phyloP scores from a whole-genome alignment of 306 rosid species.

The Purshia tridentata region DNA sequence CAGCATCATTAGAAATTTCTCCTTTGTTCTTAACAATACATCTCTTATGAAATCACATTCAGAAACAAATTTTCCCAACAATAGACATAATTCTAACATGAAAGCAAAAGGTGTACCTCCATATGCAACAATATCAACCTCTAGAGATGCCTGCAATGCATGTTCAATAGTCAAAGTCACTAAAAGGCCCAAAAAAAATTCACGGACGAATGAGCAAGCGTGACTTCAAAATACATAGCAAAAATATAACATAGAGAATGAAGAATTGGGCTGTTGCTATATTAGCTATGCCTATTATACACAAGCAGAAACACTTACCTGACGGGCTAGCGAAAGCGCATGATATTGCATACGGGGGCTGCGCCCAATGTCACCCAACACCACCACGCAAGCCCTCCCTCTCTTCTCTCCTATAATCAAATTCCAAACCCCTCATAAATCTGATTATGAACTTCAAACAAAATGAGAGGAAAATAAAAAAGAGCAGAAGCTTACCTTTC shows the following conservation, averaged over 20 bases:
- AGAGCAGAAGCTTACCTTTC: not conserved
- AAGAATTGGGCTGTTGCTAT: constrained; percentile 10
- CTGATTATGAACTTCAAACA: not conserved
- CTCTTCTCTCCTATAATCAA: constrained; percentile 40
- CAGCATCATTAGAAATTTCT: not conserved
- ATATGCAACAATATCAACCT: constrained; percentile 87
- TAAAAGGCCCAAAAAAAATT: not conserved
- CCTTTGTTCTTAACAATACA: constrained; percentile 10
- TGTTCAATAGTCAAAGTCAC: constrained; percentile 18
- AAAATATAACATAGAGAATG: not conserved
- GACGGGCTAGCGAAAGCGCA: constrained; percentile 88
- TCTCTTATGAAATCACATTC: not conserved
- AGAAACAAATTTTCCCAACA: constrained; percentile 2
- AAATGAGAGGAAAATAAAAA: no score
- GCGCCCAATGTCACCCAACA: constrained; percentile 91
- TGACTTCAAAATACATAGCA: not conserved
- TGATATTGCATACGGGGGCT: constrained; percentile 99
- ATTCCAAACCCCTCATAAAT: constrained; percentile 6
- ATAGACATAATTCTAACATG: not conserved
- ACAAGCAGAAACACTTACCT: constrained; percentile 34
- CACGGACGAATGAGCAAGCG: not conserved
- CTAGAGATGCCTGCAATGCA: constrained; percentile 69
- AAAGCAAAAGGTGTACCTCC: constrained; percentile 56
- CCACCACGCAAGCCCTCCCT: constrained; percentile 90
- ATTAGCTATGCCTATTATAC: not conserved